Conservation (phyloP, 192 early-diverging fungal species). For the Podochytrium sp. region DNA sequence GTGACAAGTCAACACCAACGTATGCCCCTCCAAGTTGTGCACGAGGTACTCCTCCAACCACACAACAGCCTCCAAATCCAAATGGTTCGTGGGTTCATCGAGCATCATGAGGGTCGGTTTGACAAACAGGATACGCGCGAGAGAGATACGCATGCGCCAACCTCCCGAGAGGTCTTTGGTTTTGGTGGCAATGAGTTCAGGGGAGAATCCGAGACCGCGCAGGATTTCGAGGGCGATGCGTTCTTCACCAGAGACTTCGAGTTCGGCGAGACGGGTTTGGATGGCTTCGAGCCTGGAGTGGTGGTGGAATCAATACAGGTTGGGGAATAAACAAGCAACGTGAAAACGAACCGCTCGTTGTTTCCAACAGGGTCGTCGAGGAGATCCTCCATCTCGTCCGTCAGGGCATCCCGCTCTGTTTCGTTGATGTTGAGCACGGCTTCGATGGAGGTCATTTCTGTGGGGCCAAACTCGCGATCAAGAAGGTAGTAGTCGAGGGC, state of each 20-base stretch:
- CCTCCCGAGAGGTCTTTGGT: conserved; percentile 99
- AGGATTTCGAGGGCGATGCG: conserved; percentile 85
- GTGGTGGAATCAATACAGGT: conserved; percentile 72
- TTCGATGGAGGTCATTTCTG: conserved; percentile 89
- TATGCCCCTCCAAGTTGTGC: conserved; percentile 71
- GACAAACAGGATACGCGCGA: conserved; percentile 95
- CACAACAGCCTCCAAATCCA: conserved; percentile 89
- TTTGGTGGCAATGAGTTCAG: conserved; percentile 81
- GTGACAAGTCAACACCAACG: conserved; percentile 87
- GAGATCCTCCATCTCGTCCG: conserved; percentile 42
- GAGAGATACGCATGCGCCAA: conserved; percentile 98
- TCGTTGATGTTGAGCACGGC: conserved; percentile 90
- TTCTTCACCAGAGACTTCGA: conserved; percentile 94
- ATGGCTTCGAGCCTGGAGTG: conserved; percentile 85
- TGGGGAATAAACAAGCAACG: no score
- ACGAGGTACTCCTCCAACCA: conserved; percentile 83
- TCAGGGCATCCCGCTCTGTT: conserved; percentile 57
- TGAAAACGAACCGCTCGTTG: conserved; percentile 70
- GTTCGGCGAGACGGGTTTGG: conserved; percentile 90
- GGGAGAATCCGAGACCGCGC: conserved; percentile 90
- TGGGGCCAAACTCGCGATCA: conserved; percentile 93
- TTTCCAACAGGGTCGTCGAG: conserved; percentile 38
- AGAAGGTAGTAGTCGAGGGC: conserved; percentile 97
- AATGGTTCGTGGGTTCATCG: conserved; percentile 48
- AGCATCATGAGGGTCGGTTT: conserved; percentile 74